Percentiles rank a stretch among this genome's conserved stretches.
Conservation (phyloP, 371 early-diverging fungal genomes). For the Nematocida ironsii region DNA sequence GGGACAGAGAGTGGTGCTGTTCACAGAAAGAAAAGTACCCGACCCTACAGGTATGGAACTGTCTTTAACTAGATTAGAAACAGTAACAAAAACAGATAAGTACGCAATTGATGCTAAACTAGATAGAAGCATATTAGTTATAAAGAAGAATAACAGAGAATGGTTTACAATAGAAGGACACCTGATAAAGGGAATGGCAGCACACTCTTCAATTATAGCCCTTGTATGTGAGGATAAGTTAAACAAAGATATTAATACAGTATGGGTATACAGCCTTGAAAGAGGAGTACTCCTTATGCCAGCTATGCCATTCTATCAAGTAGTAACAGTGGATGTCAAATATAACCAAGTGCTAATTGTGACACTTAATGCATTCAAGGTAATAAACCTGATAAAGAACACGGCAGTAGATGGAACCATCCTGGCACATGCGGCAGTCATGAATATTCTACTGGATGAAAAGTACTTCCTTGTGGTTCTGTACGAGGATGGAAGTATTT, state of each 20-base stretch:
- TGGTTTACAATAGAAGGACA: slow-evolving; percentile 57
- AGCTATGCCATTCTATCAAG: slow-evolving; percentile 48
- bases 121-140: slow-evolving; percentile 30
- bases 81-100: slow-evolving; percentile 24
- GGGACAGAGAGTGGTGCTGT: slow-evolving; percentile 32
- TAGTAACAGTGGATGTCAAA: slow-evolving; percentile 59
- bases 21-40: not conserved
- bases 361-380: slow-evolving; percentile 38
- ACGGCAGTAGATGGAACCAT: slow-evolving; percentile 21
- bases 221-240: slow-evolving; percentile 26
- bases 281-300: slow-evolving; percentile 64
- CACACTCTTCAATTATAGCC: slow-evolving; percentile 37
- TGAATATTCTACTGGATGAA: slow-evolving; percentile 54
- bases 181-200: slow-evolving; percentile 50
- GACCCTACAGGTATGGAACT: not conserved
- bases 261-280: slow-evolving; percentile 60
- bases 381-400: slow-evolving; percentile 55
- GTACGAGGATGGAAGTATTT: slow-evolving; percentile 48
- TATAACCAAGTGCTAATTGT: slow-evolving; percentile 53
- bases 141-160: slow-evolving; percentile 47
- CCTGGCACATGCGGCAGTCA: slow-evolving; percentile 4
- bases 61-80: slow-evolving; percentile 4
- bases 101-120: slow-evolving; percentile 48
- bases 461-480: slow-evolving; percentile 62
- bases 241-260: slow-evolving; percentile 1